Evolutionary conservation across 257 asterid genomes (phyloP), one percentile per base, ranked within the genome.

Genomic region (Penstemon barbatus): DNA sequence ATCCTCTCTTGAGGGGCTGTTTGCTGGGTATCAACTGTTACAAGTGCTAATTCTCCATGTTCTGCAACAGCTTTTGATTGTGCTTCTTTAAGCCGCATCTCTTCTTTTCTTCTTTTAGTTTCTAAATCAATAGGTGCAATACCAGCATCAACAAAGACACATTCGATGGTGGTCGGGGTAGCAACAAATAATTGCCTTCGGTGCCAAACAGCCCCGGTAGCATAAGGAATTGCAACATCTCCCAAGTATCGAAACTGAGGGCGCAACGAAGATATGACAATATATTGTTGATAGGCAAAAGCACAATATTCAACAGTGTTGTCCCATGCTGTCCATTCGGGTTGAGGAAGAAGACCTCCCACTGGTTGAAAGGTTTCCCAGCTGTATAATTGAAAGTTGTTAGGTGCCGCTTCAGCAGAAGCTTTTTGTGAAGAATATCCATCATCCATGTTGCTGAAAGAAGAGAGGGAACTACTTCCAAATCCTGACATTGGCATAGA

Each of bases 281-380:
- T 87, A 79, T 94, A 76, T 37, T 86, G 88, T 70, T 80, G 99
- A 76, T 94, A 94, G 49, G 89, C 97, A 66, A 89, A 94, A 72
- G 97, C 99, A 80, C 99, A 91, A 75, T 94, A 93, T 72, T 94
- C 99, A 76, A 94, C 97, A 52, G 99, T 91, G 72, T 91, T 97
- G 74, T 94, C 99, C 99, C 99, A 94, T 49, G 97, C 97, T 5
- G 97, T 88, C 97, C 97, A 94, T 68, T 91, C 99, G 38, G 99
- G 99, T 77, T 94, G 99, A 66, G 97, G 97, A 71, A 94, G 97
- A 86, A 94, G 97, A 70, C 84, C 90, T 62, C 97, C 99, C 56
- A 94, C 97, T 0, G 99, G 95, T 82, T 94, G 89, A 81, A 94
- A 94, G 66, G 89, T 81, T 82, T 94, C 99, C 99, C 99, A 94